These are phyloP conservation scores for Heliamphora ciliata DNA, from an alignment of 179 eudicot genomes.

Conservation along the genomic window DNA sequence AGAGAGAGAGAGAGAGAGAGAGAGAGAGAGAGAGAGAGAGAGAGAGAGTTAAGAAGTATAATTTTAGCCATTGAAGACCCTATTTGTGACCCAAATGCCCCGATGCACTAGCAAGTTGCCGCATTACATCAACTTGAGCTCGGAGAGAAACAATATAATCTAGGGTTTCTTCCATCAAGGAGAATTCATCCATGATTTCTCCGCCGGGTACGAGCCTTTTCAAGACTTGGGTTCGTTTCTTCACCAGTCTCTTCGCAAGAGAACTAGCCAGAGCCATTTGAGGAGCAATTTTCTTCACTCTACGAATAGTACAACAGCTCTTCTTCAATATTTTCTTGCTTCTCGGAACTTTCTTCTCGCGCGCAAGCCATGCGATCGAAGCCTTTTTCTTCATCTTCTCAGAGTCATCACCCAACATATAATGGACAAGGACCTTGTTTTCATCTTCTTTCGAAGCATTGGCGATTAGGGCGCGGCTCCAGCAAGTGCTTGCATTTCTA, in stretches of 20 bases:
- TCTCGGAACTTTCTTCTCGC: slow-evolving; percentile 14
- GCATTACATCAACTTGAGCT: slow-evolving; percentile 79
- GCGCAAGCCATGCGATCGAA: background rate
- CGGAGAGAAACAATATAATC: slow-evolving; percentile 54
- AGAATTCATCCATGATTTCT: slow-evolving; percentile 47
- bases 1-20: background rate
- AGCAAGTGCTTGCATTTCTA: slow-evolving; percentile 24
- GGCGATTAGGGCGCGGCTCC: slow-evolving; percentile 43
- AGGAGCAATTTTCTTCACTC: slow-evolving; percentile 18
- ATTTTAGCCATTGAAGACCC: slow-evolving; percentile 11
- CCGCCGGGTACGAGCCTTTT: slow-evolving; percentile 70
- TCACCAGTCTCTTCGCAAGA: slow-evolving; percentile 50
- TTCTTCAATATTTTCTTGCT: slow-evolving; percentile 32
- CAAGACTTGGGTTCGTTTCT: slow-evolving; percentile 51
- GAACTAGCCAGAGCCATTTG: slow-evolving; percentile 20
- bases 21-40: background rate
- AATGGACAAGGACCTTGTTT: slow-evolving; percentile 20
- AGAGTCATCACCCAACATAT: slow-evolving; percentile 18
- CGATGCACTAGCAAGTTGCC: slow-evolving; percentile 40
- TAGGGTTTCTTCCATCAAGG: slow-evolving; percentile 59
- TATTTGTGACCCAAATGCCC: slow-evolving; percentile 18
- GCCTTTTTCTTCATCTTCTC: slow-evolving; percentile 7
- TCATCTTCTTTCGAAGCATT: slow-evolving; percentile 22
- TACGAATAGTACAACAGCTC: slow-evolving; percentile 16
- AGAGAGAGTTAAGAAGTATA: background rate